Percentiles rank a stretch among this genome's conserved stretches.
Evolutionary conservation across 2,329 filamentous ascomycete species (phyloP).

Genomic region (Coleophoma cylindrospora): DNA sequence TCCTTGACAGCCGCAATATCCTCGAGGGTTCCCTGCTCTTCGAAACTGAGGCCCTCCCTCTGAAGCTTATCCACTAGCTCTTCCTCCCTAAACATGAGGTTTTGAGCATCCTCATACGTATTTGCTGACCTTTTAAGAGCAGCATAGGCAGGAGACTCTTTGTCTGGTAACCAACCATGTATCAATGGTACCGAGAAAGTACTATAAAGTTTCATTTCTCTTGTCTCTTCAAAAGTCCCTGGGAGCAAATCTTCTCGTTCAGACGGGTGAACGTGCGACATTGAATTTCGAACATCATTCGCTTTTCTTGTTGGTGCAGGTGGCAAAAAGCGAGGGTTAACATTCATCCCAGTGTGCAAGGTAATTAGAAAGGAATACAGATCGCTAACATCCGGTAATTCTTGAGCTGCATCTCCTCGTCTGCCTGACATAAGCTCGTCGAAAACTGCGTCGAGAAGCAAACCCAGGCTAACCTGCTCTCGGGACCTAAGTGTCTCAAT

Average conservation of each 20-base stretch:
- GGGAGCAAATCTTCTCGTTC: constrained; percentile 44
- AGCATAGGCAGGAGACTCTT: constrained; percentile 57
- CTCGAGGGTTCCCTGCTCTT: constrained; percentile 75
- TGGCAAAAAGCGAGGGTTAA: constrained; percentile 84
- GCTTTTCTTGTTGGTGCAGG: constrained; percentile 31
- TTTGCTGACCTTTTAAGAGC: constrained; percentile 71
- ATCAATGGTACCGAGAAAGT: constrained; percentile 85
- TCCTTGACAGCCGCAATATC: constrained; percentile 81
- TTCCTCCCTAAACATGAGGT: constrained; percentile 82
- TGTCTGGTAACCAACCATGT: constrained; percentile 85
- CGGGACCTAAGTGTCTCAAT: constrained; percentile 72
- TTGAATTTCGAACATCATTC: constrained; percentile 37
- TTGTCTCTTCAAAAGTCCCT: constrained; percentile 81
- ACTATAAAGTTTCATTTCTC: constrained; percentile 85
- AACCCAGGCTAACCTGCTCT: constrained; percentile 81
- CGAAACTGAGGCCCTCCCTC: constrained; percentile 53
- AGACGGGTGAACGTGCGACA: constrained; percentile 46
- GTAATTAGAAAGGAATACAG: constrained; percentile 84
- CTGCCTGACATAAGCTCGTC: constrained; percentile 85
- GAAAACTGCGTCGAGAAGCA: constrained; percentile 84
- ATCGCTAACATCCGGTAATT: constrained; percentile 81
- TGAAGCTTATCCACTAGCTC: constrained; percentile 78
- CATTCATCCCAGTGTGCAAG: constrained; percentile 95
- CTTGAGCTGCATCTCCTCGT: constrained; percentile 51
- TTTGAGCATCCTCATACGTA: constrained; percentile 89